Conservation (phyloP, 495 filamentous ascomycete genomes). For the Tetracladium marchalianum region DNA sequence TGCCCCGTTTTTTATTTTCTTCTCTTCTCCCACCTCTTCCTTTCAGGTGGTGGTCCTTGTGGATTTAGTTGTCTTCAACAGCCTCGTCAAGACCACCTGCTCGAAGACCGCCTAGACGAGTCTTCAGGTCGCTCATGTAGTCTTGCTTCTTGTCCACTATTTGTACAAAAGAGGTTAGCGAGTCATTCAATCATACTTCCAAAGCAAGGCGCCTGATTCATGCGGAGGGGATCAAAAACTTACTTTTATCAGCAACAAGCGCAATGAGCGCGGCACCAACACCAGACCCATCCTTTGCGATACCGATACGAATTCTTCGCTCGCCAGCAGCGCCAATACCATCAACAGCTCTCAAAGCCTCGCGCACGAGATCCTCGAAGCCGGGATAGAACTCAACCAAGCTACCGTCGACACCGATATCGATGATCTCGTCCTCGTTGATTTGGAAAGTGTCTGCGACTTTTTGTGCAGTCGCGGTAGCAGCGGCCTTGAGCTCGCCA, state of each 20-base stretch:
- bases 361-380: slow-evolving; percentile 70
- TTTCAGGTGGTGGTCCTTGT: too few species aligned
- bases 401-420: slow-evolving; percentile 85
- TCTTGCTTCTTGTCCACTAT: too few species aligned
- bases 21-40: too few species aligned
- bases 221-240: too few species aligned
- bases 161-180: too few species aligned
- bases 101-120: too few species aligned
- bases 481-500: slow-evolving; percentile 13
- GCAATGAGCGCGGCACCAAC: slow-evolving; percentile 90
- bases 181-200: too few species aligned
- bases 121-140: too few species aligned
- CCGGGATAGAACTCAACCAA: slow-evolving; percentile 87
- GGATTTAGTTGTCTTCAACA: too few species aligned
- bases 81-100: too few species aligned
- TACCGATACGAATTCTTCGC: slow-evolving; percentile 75
- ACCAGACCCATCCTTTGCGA: slow-evolving; percentile 88
- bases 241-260: slow-evolving; percentile 46
- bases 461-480: slow-evolving; percentile 17
- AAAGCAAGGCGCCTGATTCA: too few species aligned
- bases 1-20: too few species aligned
- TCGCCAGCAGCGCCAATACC: slow-evolving; percentile 65
- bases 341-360: slow-evolving; percentile 59
- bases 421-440: slow-evolving; percentile 52
- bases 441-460: slow-evolving; percentile 8